Evolutionary conservation across 306 rosid genomes (phyloP).

Genomic region (Rosa persica): DNA sequence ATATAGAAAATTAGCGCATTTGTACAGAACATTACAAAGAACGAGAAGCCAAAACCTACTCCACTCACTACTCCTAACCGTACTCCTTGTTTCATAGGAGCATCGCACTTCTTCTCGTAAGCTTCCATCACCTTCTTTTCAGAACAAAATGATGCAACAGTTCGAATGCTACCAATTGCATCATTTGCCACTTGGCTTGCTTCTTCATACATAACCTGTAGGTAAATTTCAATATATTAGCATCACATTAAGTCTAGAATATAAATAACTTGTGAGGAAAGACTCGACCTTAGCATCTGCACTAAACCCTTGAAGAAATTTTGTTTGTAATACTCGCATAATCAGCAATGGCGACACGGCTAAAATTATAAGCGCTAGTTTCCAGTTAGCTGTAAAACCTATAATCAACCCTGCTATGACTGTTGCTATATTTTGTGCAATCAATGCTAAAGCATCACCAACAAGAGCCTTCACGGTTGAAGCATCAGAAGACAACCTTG

Average conservation of each 20-base stretch:
- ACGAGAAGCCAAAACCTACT: slow-evolving; percentile 66
- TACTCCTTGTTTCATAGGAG: slow-evolving; percentile 60
- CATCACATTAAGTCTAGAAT: background rate
- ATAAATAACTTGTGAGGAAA: background rate
- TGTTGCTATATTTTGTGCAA: slow-evolving; percentile 66
- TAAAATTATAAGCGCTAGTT: slow-evolving; percentile 51
- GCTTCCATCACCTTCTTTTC: slow-evolving; percentile 79
- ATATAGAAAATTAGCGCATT: slow-evolving; percentile 75
- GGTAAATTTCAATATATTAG: background rate
- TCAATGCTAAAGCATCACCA: slow-evolving; percentile 71
- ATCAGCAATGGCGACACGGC: slow-evolving; percentile 60
- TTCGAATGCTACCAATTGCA: slow-evolving; percentile 87
- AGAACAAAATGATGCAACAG: slow-evolving; percentile 90
- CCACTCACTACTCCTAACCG: slow-evolving; percentile 75
- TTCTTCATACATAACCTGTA: slow-evolving; percentile 81
- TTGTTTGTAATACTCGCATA: slow-evolving; percentile 49
- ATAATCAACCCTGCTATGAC: slow-evolving; percentile 56
- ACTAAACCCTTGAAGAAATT: slow-evolving; percentile 65
- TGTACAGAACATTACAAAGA: slow-evolving; percentile 54
- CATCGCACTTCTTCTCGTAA: slow-evolving; percentile 58
- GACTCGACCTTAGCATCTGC: slow-evolving; percentile 77
- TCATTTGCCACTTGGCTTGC: slow-evolving; percentile 95
- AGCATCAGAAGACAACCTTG: slow-evolving; percentile 88
- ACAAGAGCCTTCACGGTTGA: slow-evolving; percentile 66
- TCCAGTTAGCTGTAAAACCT: slow-evolving; percentile 87